phyloP scores from a whole-genome alignment of 257 asterid genomes.

The Rauvolfia tetraphylla region DNA sequence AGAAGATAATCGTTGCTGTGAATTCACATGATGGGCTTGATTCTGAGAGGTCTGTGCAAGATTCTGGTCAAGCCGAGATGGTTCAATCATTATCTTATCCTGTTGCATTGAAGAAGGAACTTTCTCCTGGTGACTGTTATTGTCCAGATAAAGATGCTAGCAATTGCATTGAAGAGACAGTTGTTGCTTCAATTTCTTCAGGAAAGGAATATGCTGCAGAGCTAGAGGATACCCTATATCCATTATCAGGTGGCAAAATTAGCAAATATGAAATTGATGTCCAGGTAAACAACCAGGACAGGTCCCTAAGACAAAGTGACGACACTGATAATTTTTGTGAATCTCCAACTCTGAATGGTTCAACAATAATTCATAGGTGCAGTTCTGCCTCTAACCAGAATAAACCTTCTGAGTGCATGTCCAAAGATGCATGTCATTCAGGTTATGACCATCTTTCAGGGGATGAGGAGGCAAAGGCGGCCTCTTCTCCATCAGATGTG shows the following conservation, averaged over 20 bases:
- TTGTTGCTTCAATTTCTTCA: conserved; percentile 40
- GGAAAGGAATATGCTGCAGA: conserved; percentile 38
- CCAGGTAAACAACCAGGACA: conserved; percentile 35
- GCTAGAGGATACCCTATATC: conserved; percentile 37
- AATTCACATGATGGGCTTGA: conserved; percentile 25
- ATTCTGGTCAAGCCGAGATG: conserved; percentile 25
- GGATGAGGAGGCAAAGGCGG: conserved; percentile 51
- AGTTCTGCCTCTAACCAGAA: conserved; percentile 14
- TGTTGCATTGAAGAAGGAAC: conserved; percentile 25
- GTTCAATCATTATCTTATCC: conserved; percentile 21
- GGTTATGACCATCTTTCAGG: conserved; percentile 37
- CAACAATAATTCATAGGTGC: conserved; percentile 8
- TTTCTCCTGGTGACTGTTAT: conserved; percentile 26
- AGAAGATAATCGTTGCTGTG: conserved; percentile 25
- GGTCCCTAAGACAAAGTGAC: conserved; percentile 20
- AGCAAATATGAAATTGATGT: conserved; percentile 31
- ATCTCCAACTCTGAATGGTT: conserved; percentile 16
- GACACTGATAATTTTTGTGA: conserved; percentile 19
- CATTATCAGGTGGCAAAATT: conserved; percentile 30
- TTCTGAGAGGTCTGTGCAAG: conserved; percentile 22
- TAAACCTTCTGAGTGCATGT: conserved; percentile 29
- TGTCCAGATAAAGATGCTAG: conserved; percentile 25
- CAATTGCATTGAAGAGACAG: conserved; percentile 35
- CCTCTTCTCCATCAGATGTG: conserved; percentile 40
- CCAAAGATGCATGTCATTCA: conserved; percentile 38